Evolutionary conservation across 768 basidiomycete genomes (phyloP).

Genomic region (Agaricus sinodeliciosus): DNA sequence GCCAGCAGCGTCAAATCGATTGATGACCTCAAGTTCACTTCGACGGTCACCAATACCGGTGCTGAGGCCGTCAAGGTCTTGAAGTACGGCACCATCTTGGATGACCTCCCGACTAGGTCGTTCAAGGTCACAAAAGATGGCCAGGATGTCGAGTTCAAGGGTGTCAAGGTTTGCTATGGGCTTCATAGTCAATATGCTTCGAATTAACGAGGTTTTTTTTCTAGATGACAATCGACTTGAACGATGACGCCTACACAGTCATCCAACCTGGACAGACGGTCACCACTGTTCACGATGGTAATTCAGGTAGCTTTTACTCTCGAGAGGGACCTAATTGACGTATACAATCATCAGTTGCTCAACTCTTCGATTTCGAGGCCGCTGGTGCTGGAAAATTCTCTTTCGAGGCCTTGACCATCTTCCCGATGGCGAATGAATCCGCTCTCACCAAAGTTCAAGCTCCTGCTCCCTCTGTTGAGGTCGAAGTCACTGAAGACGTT

Average conservation of each 20-base stretch:
- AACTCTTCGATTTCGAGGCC: conserved; percentile 35
- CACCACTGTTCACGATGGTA: conserved; percentile 32
- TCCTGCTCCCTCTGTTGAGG: conserved; percentile 20
- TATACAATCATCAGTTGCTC: conserved; percentile 23
- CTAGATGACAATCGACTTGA: conserved; percentile 30
- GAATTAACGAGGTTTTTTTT: neutral
- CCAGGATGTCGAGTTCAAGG: conserved; percentile 31
- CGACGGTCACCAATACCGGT: conserved; percentile 35
- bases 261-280: conserved; percentile 35
- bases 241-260: conserved; percentile 28
- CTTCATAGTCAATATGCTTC: neutral
- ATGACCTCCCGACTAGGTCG: conserved; percentile 36
- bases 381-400: conserved; percentile 32
- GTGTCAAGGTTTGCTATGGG: conserved; percentile 28
- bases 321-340: neutral
- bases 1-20: conserved; percentile 27
- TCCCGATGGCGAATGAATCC: conserved; percentile 27
- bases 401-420: conserved; percentile 32
- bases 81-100: conserved; percentile 41
- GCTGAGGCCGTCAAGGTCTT: conserved; percentile 33
- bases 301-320: neutral
- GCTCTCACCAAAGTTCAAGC: conserved; percentile 23
- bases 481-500: conserved; percentile 30
- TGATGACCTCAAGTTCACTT: conserved; percentile 32
- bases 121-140: conserved; percentile 37